Evolutionary conservation across 768 basidiomycete species (phyloP).

Genomic region (Candolleomyces eurysporus): DNA sequence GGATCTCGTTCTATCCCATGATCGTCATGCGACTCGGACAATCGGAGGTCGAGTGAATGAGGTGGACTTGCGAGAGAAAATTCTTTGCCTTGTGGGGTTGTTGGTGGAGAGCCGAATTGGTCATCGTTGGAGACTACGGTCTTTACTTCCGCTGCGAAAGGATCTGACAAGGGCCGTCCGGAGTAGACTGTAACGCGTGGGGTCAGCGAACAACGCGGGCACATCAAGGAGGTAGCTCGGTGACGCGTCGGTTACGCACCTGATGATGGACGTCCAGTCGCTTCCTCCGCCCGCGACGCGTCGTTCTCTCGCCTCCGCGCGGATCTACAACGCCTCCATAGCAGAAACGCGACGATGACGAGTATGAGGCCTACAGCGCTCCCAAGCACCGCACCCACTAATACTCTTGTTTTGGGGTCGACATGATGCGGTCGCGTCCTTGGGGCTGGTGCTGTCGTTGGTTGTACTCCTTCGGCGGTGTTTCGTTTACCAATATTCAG

Average conservation of each 20-base stretch:
- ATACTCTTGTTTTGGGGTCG: neutral
- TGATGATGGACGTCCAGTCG: neutral
- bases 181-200: neutral
- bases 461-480: neutral
- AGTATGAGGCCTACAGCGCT: conserved; percentile 1
- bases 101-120: neutral
- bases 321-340: neutral
- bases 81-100: neutral
- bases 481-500: neutral
- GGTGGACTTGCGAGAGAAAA: neutral
- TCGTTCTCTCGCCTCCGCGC: neutral
- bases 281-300: neutral
- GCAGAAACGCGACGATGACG: neutral
- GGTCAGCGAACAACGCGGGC: neutral
- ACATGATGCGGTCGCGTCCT: neutral
- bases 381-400: conserved; percentile 4
- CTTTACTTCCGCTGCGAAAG: conserved; percentile 5
- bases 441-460: neutral
- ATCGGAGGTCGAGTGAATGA: no score
- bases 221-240: neutral
- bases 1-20: no score
- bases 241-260: neutral
- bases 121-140: neutral
- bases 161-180: neutral
- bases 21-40: no score